Conservation (phyloP, 352 stramenopile species). For the Globisporangium apiculatum region DNA sequence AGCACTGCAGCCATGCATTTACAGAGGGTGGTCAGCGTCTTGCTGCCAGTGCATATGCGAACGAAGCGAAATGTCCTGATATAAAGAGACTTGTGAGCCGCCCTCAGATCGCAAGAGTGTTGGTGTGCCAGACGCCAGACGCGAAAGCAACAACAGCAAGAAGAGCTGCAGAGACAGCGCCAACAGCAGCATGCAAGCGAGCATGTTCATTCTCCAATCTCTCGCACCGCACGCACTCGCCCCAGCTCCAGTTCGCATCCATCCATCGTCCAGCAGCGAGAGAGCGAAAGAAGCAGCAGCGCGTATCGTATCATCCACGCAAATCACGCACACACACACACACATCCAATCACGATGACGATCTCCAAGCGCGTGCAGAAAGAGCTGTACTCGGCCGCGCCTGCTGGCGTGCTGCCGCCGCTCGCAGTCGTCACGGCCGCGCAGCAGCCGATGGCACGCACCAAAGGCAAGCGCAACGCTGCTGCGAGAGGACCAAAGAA, state of each 20-base stretch:
- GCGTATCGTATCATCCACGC: neutral
- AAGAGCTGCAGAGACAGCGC: neutral
- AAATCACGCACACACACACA: neutral
- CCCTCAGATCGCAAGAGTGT: neutral
- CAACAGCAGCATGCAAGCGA: neutral
- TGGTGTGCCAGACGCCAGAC: neutral
- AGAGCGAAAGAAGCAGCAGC: too few species aligned
- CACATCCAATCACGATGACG: conserved; percentile 23
- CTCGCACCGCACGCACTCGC: neutral
- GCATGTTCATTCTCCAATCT: conserved; percentile 5
- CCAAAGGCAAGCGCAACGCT: neutral
- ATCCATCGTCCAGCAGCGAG: too few species aligned
- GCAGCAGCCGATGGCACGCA: neutral
- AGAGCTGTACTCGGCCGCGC: conserved; percentile 36
- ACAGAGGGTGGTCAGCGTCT: neutral
- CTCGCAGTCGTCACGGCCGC: conserved; percentile 10
- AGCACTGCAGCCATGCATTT: neutral
- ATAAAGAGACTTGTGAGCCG: too few species aligned
- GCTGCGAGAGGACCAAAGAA: conserved; percentile 2
- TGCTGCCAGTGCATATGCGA: too few species aligned
- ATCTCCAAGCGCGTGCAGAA: conserved; percentile 57
- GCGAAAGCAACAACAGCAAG: neutral
- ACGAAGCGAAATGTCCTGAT: too few species aligned
- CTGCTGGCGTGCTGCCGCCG: conserved; percentile 21
- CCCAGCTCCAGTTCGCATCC: neutral